Conservation (phyloP, 208 protist species). For the Sergeia podlipaevii region DNA sequence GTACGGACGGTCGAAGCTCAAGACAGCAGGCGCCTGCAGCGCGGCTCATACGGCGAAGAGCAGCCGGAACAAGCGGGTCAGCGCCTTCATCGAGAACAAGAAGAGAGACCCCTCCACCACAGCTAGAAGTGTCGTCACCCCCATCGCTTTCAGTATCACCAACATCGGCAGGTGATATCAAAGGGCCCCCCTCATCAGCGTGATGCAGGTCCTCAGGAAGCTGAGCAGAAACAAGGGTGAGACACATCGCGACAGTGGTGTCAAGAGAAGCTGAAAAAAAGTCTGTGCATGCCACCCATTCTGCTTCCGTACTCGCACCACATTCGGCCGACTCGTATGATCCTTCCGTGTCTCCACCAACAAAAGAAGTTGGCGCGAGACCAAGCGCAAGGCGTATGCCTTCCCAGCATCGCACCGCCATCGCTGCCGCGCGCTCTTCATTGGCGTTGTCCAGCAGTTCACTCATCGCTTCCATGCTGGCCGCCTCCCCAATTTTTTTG, state of each 20-base stretch:
- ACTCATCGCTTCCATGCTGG: too few species aligned
- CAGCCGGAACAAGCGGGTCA: background rate
- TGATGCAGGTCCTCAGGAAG: background rate
- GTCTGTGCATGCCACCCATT: background rate
- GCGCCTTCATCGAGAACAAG: background rate
- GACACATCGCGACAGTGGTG: constrained; percentile 24
- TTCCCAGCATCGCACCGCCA: constrained; percentile 29
- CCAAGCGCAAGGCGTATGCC: constrained; percentile 24
- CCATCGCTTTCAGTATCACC: constrained; percentile 22
- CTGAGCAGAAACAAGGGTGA: constrained; percentile 38
- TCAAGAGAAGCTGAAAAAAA: constrained; percentile 38
- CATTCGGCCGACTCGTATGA: too few species aligned
- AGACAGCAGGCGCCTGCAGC: too few species aligned
- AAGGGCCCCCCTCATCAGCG: too few species aligned
- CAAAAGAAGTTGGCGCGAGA: constrained; percentile 9
- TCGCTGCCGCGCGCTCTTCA: constrained; percentile 7
- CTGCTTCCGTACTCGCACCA: background rate
- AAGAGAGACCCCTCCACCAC: constrained; percentile 7
- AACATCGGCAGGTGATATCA: constrained; percentile 37
- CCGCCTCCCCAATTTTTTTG: too few species aligned
- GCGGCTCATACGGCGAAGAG: too few species aligned
- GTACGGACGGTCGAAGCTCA: too few species aligned
- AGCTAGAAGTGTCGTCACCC: constrained; percentile 7
- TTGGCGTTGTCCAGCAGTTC: background rate
- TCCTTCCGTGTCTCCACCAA: too few species aligned